These are phyloP conservation scores for Nasturtium officinale DNA, from an alignment of 345 rosid species.

Conservation along the genomic window DNA sequence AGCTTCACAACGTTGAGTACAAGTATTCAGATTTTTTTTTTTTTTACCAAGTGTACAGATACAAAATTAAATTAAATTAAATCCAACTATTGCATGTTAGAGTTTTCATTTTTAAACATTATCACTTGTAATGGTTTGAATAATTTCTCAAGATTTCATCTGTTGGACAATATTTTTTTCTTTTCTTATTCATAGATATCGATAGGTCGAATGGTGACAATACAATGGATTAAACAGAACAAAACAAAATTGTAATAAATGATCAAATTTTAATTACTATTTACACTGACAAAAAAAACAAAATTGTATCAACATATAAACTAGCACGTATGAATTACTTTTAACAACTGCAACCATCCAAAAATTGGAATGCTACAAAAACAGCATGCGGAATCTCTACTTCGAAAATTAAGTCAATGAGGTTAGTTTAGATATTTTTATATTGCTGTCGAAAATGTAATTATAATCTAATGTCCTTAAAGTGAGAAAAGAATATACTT, in stretches of 20 bases:
- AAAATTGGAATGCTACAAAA: not conserved
- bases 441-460: not conserved
- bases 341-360: not conserved
- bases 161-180: not conserved
- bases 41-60: not conserved
- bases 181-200: not conserved
- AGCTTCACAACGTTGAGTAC: not conserved
- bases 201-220: not conserved
- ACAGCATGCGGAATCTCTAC: not conserved
- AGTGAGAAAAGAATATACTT: constrained; percentile 3
- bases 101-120: not conserved
- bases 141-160: too few relatives aligned
- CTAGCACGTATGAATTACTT: not conserved
- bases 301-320: not conserved
- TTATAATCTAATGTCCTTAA: not conserved
- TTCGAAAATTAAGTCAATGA: not conserved
- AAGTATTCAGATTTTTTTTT: not conserved
- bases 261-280: too few relatives aligned
- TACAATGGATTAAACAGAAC: not conserved
- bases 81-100: not conserved
- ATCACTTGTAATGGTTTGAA: not conserved
- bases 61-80: too few relatives aligned
- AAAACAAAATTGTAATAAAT: not conserved
- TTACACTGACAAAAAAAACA: not conserved
- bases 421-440: not conserved